These are phyloP conservation scores for Tylopilus vinaceipallidus DNA, from an alignment of 768 basidiomycete species.

Conservation along the genomic window DNA sequence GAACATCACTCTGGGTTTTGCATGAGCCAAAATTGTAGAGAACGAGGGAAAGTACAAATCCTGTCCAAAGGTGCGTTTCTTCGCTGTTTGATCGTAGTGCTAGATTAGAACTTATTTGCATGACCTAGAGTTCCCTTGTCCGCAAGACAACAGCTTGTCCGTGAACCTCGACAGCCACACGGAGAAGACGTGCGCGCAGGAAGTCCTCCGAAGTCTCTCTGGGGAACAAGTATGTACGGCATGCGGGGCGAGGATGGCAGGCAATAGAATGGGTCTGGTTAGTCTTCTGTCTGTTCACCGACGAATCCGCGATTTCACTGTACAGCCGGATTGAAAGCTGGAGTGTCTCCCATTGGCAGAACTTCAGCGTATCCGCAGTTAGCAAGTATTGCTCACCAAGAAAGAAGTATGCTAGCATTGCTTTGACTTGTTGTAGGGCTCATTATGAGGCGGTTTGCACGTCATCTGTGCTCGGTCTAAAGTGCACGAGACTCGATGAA, in stretches of 20 bases:
- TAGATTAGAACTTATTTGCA: background rate
- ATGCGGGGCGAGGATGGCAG: background rate
- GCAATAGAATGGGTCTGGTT: background rate
- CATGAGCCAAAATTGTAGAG: too few species aligned
- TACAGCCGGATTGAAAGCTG: background rate
- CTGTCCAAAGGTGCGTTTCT: too few species aligned
- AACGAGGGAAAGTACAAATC: too few species aligned
- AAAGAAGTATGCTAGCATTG: background rate
- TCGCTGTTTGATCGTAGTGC: background rate
- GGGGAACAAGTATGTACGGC: background rate
- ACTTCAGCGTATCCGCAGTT: background rate
- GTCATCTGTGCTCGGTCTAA: too few species aligned
- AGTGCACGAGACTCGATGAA: background rate
- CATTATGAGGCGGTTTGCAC: too few species aligned
- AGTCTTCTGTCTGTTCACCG: background rate
- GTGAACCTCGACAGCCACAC: background rate
- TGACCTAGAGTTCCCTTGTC: background rate
- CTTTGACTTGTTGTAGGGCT: background rate
- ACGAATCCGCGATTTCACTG: background rate
- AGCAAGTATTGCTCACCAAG: background rate
- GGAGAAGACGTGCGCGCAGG: background rate
- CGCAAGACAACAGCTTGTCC: too few species aligned
- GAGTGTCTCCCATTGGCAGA: background rate
- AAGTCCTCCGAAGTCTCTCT: background rate
- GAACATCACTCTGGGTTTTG: background rate